Evolutionary conservation across 2,329 filamentous ascomycete genomes (phyloP).

Genomic region (Xylogone sp.): DNA sequence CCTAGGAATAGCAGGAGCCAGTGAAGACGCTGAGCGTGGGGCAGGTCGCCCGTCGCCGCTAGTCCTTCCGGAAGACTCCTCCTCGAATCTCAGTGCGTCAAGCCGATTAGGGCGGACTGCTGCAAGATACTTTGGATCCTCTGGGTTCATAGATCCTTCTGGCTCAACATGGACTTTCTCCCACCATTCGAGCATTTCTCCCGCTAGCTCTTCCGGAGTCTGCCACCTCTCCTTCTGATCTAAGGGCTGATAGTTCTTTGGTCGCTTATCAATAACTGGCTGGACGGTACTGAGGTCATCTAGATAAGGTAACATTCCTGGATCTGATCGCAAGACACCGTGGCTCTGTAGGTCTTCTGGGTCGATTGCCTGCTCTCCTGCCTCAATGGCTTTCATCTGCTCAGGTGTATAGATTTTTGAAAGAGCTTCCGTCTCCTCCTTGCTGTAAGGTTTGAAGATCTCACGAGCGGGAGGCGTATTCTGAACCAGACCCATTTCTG

Average conservation of each 20-base stretch:
- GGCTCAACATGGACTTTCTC: slow-evolving; percentile 9
- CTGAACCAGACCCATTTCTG: slow-evolving; percentile 24
- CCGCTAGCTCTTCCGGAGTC: slow-evolving; percentile 56
- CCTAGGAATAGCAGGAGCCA: slow-evolving; percentile 21
- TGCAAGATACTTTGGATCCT: slow-evolving; percentile 1
- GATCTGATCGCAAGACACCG: slow-evolving; percentile 67
- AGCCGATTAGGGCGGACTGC: slow-evolving; percentile 12
- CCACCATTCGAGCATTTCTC: slow-evolving; percentile 50
- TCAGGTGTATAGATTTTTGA: slow-evolving; percentile 69
- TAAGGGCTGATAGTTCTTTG: slow-evolving; percentile 31
- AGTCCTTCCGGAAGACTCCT: slow-evolving; percentile 1
- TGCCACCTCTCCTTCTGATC: slow-evolving; percentile 44
- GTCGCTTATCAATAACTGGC: slow-evolving; percentile 72
- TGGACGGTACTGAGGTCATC: slow-evolving; percentile 79
- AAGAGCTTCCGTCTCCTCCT: slow-evolving; percentile 60
- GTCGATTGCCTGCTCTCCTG: slow-evolving; percentile 74
- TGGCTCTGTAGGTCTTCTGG: slow-evolving; percentile 70
- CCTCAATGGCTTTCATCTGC: slow-evolving; percentile 78
- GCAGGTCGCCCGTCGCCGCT: neutral
- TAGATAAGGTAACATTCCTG: slow-evolving; percentile 69
- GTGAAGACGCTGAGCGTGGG: neutral
- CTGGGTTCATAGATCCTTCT: neutral
- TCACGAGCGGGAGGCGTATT: slow-evolving; percentile 31
- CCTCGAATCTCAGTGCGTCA: slow-evolving; percentile 15
- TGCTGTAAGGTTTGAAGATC: slow-evolving; percentile 60